Evolutionary conservation across 441 rosid genomes (phyloP).

Genomic region (Populus tomentosa): DNA sequence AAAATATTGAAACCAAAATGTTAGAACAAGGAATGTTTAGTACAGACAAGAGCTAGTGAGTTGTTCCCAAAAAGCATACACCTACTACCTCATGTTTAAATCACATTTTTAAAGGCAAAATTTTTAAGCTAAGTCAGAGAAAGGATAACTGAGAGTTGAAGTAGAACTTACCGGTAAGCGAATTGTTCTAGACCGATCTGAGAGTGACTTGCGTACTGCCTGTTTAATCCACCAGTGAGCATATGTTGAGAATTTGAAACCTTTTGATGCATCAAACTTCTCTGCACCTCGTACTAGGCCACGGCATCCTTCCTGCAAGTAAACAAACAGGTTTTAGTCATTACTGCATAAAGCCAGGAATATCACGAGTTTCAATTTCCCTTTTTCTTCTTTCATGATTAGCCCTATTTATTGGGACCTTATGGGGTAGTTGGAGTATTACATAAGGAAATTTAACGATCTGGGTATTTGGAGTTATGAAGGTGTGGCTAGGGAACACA

Average conservation of each 20-base stretch:
- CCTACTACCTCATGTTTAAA: neutral
- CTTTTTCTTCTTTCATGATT: neutral
- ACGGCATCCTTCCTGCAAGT: constrained; percentile 80
- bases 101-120: neutral
- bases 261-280: constrained; percentile 91
- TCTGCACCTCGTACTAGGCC: constrained; percentile 87
- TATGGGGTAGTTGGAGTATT: neutral
- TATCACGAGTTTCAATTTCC: neutral
- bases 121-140: neutral
- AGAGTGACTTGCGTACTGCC: constrained; percentile 78
- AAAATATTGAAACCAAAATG: constrained; percentile 6
- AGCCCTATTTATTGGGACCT: neutral
- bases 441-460: neutral
- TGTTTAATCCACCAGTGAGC: constrained; percentile 99
- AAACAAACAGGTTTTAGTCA: constrained; percentile 17
- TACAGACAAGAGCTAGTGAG: neutral
- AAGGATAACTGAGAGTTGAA: constrained; percentile 1
- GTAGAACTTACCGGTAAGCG: constrained; percentile 71
- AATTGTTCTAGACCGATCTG: constrained; percentile 79
- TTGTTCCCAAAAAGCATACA: neutral
- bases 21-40: neutral
- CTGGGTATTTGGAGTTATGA: neutral
- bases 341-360: constrained; percentile 2
- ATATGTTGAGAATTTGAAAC: constrained; percentile 93
- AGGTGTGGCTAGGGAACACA: neutral